phyloP scores from a whole-genome alignment of 257 asterid species.

The Gentiana dahurica region DNA sequence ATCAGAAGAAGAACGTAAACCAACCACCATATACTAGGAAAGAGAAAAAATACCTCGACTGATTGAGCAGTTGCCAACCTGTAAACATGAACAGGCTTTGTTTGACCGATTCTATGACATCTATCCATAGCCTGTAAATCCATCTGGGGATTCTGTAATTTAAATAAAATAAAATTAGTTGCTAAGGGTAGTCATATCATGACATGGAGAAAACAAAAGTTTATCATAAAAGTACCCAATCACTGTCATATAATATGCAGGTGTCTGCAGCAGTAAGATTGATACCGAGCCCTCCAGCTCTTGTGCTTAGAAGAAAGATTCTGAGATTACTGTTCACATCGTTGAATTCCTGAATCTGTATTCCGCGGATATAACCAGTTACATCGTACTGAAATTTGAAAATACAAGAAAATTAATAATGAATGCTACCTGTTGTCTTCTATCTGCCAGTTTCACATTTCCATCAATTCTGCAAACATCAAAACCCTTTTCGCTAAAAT shows the following conservation, averaged over 20 bases:
- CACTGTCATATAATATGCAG: conserved; percentile 95
- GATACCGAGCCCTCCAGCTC: conserved; percentile 99
- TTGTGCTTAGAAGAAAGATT: conserved; percentile 89
- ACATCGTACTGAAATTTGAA: background rate
- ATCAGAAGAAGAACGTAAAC: background rate
- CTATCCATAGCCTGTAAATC: conserved; percentile 99
- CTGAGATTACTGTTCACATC: conserved; percentile 46
- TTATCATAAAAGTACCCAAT: conserved; percentile 53
- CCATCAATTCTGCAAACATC: conserved; percentile 94
- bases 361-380: background rate
- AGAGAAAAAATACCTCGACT: conserved; percentile 51
- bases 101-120: conserved; percentile 97
- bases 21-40: too few relatives aligned
- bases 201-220: too few relatives aligned
- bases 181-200: too few relatives aligned
- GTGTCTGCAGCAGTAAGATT: conserved; percentile 95
- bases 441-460: conserved; percentile 57
- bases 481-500: conserved; percentile 70
- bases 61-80: conserved; percentile 91
- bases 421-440: conserved; percentile 58
- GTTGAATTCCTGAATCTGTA: conserved; percentile 80
- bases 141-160: conserved; percentile 90
- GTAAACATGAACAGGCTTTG: conserved; percentile 98
- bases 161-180: conserved; percentile 7
- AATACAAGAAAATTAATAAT: background rate